Evolutionary conservation across 768 basidiomycete genomes (phyloP), one percentile per base, ranked within the genome.

Genomic region (Hemileccinum impolitum): DNA sequence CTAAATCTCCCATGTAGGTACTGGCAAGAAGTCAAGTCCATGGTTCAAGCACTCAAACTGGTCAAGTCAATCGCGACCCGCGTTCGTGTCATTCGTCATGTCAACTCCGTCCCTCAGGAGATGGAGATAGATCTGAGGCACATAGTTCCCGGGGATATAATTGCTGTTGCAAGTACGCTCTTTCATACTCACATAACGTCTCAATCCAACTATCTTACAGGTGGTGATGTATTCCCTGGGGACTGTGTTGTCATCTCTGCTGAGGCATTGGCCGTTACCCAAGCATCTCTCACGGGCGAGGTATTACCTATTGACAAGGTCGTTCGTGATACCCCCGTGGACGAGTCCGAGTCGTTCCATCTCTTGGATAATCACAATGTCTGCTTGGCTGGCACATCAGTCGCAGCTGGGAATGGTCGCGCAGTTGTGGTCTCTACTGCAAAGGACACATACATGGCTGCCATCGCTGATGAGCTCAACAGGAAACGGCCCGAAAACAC

Each of bases 241-340:
- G 68, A 70, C 25, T 70, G 65, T 30, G 15, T 71, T 26, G 8
- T 71, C n/a, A 54, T 69, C 23, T 65, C 56, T 38, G 63, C 70
- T 5, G 65, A 69, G 45, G 57, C 69, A n/a, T 36, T 70, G 45
- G 51, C 68, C 11, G n/a, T 69, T 25, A 54, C 68, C 6, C 68
- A 70, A 41, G 70, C 70, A 3, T 70, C 68, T 5, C 65, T 70
- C 48, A 70, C 68, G 13, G 68, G 68, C 35, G 68, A 70, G 58
- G 52, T 70, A 40, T 23, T 70, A 39, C 68, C 68, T n/a, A 39
- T 71, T 23, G 68, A 70, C 36, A 70, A 70, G 48, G 34, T 28
- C 23, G 35, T 54, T 15, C 59, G 66, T 17, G 32, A 56, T 14
- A 48, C 38, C 17, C 38, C 58, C 5, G 28, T 45, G 26, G 43